phyloP scores from a whole-genome alignment of 129 eudicot species.

The Flaveria trinervia region DNA sequence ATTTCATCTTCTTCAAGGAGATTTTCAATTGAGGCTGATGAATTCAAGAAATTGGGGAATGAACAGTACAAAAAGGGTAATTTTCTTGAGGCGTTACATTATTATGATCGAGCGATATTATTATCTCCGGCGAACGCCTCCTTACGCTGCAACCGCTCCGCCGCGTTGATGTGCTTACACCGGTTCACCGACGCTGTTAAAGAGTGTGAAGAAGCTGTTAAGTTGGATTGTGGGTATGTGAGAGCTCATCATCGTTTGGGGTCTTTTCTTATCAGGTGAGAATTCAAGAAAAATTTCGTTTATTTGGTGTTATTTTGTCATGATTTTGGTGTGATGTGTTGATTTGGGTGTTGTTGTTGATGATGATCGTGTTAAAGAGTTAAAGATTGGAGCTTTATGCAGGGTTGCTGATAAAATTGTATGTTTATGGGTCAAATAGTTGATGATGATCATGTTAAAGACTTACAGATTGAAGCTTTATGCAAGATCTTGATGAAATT shows the following conservation, averaged over 20 bases:
- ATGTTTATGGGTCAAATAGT: not conserved
- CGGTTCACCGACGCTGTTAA: conserved; percentile 62
- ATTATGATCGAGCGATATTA: conserved; percentile 63
- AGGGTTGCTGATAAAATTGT: too few relatives aligned
- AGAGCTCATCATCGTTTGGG: conserved; percentile 85
- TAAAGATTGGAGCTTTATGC: conserved; percentile 25
- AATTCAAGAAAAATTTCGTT: not conserved
- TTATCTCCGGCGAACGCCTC: conserved; percentile 68
- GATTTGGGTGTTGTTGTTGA: not conserved
- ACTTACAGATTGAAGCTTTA: conserved; percentile 1
- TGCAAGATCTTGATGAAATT: not conserved
- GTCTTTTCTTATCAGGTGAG: conserved; percentile 75
- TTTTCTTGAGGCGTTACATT: conserved; percentile 60
- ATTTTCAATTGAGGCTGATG: conserved; percentile 54
- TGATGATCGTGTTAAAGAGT: conserved; percentile 22
- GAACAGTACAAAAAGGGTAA: conserved; percentile 56
- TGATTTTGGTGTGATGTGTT: not conserved
- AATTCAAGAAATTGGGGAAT: conserved; percentile 62
- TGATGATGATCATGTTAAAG: conserved; percentile 7
- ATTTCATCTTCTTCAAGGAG: conserved; percentile 11
- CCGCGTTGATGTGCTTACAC: conserved; percentile 66
- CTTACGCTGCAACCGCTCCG: conserved; percentile 66
- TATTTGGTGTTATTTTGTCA: not conserved
- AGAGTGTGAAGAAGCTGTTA: conserved; percentile 79
- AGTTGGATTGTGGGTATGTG: conserved; percentile 61